These are phyloP conservation scores for Diaporthe sp. DNA, from an alignment of 2,329 filamentous ascomycete genomes.

Conservation along the genomic window DNA sequence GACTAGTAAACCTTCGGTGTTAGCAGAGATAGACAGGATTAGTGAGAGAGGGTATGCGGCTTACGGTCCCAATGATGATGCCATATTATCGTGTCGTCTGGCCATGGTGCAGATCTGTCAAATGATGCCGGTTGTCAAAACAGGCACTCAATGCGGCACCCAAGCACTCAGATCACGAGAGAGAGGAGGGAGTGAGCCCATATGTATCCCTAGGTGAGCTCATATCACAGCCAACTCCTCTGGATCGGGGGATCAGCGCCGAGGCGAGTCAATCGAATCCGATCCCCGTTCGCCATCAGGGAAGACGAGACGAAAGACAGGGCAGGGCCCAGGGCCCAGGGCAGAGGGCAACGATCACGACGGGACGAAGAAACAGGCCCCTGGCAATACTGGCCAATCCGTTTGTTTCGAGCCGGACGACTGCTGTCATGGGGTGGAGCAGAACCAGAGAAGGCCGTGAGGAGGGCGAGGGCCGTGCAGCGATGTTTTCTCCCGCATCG, in stretches of 20 bases:
- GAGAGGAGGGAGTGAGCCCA: slow-evolving; percentile 30
- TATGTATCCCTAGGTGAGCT: slow-evolving; percentile 37
- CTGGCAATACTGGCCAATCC: slow-evolving; percentile 24
- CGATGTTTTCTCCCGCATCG: slow-evolving; percentile 8
- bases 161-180: not conserved
- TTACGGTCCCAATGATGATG: slow-evolving; percentile 33
- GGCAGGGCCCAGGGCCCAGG: slow-evolving; percentile 11
- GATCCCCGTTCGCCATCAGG: slow-evolving; percentile 13
- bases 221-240: slow-evolving; percentile 16
- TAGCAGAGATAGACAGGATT: slow-evolving; percentile 4
- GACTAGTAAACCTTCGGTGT: slow-evolving; percentile 26
- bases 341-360: slow-evolving; percentile 14
- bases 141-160: slow-evolving; percentile 18
- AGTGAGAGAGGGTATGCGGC: not conserved
- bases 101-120: slow-evolving; percentile 10
- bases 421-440: slow-evolving; percentile 12
- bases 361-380: slow-evolving; percentile 20
- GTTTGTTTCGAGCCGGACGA: slow-evolving; percentile 17
- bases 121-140: slow-evolving; percentile 12
- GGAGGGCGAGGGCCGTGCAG: slow-evolving; percentile 27
- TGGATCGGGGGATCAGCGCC: slow-evolving; percentile 19
- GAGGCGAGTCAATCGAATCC: slow-evolving; percentile 26
- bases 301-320: slow-evolving; percentile 10
- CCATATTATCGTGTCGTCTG: slow-evolving; percentile 30
- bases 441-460: not conserved